Base-by-base conservation (phyloP, 768 basidiomycete genomes). In the Lactarius pseudohatsudake region DNA sequence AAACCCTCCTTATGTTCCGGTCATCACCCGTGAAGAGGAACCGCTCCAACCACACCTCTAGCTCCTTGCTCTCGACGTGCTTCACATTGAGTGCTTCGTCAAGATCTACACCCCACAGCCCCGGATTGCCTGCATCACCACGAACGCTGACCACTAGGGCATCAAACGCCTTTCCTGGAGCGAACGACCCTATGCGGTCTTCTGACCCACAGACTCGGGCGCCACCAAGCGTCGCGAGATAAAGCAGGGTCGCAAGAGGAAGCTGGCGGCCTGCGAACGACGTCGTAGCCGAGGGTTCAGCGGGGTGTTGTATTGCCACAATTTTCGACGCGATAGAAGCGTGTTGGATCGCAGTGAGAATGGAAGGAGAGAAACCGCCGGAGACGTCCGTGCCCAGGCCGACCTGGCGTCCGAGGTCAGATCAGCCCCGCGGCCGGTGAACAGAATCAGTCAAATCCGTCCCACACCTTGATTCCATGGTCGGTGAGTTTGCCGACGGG, bases 351-450 rank as follows among this genome's bases (percentile, higher is more conserved):
- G 83, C 81, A 28, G 81, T 84, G 67, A 97, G 80, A 66, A 98
- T 90, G 5, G 94, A 96, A 3, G 87, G 81, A 11, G 85, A 86
- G 76, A 86, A 92, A 4, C 96, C 96, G 13, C 96, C 96, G 1
- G 93, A 90, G 62, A 91, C 88, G 74, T 96, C 94, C 60, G 96
- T 96, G 2, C 96, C 96, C n/a, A 98, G 79, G 20, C 94, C 94
- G 67, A 98, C 92, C 94, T 50, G n/a, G 65, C 9, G 59, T 41
- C 30, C 36, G 56, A 45, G 16, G 20, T 55, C 26, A n/a, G 34
- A n/a, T n/a, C n/a, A n/a, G n/a, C 47, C 4, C 9, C 28, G 28
- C 26, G 26, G 59, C 38, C 8, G 62, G 62, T 3, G 38, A 43
- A 16, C 32, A 59, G 26, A 38, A 56, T 7, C 40, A 22, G 16